Base-by-base conservation (phyloP, 179 eudicot species). In the Pouteria campechiana region DNA sequence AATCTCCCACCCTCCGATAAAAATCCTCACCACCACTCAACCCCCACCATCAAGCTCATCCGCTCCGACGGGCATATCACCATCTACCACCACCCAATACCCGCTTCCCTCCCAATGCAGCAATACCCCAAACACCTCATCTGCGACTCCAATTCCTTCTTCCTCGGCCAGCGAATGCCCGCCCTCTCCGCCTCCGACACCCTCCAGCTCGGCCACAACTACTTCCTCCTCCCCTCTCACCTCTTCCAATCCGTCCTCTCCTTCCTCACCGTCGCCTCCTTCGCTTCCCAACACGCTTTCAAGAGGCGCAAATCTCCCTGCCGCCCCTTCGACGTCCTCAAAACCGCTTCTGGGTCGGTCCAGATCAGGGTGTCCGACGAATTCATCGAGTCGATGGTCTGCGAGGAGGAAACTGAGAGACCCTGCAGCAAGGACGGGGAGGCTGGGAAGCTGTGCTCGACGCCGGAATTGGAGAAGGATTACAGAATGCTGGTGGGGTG, bases 111-210 rank as follows among this genome's bases (percentile, higher is more conserved):
- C n/a, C 22, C 57, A 6, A 46, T 57, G 54, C 18, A 21, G n/a
- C 59, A 57, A 24, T 54, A 39, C 27, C 67, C 67, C 1, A 47
- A 57, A 21, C 58, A 57, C 59, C 20, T 46, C 50, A 50, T 64
- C 3, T 57, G 69, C 33, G 34, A 41, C 31, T 64, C 69, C 9
- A 63, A 64, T 35, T 50, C 58, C 6, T 64, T 64, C 22, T 64
- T 45, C 40, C 50, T 64, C 8, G 69, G 69, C 32, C 63, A 52
- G 52, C 50, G 41, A 25, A 51, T 59, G 23, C 48, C 58, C 6
- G 25, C 69, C 13, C 58, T 64, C 7, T 9, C 46, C 6, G 21
- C 33, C 17, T 20, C 56, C 25, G 63, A 57, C 16, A 27, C 24
- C 4, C 69, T 64, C 17, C 39, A 46, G 43, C 55, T 24, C 0